A percentile compares a stretch with the other conserved stretches of the same genome.
Conservation (phyloP, 768 basidiomycete genomes). For the Floccularia luteovirens region DNA sequence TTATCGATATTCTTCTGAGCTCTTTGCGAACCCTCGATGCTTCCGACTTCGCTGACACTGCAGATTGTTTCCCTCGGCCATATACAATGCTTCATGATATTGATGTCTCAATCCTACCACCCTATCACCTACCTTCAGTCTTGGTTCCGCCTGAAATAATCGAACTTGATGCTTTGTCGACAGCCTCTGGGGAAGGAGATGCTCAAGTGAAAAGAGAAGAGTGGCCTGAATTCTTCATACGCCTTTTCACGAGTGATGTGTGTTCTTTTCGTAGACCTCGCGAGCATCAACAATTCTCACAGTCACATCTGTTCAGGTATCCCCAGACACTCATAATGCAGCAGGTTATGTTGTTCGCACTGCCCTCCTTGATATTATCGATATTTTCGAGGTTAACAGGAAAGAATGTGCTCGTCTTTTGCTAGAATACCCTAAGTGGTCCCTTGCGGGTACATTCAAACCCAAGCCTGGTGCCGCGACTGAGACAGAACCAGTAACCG, state of each 20-base stretch:
- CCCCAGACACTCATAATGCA: conserved; percentile 67
- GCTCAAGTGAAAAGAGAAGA: conserved; percentile 74
- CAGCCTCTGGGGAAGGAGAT: conserved; percentile 65
- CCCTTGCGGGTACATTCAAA: conserved; percentile 77
- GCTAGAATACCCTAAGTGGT: conserved; percentile 83
- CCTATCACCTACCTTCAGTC: conserved; percentile 69
- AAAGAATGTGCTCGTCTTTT: conserved; percentile 89
- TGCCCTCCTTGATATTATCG: conserved; percentile 66
- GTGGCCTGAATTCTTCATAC: conserved; percentile 68
- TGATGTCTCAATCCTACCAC: conserved; percentile 27
- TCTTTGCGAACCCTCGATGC: conserved; percentile 57
- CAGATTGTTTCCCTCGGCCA: conserved; percentile 56
- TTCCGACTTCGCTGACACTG: conserved; percentile 49
- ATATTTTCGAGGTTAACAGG: conserved; percentile 92
- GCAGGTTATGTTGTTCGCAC: conserved; percentile 77
- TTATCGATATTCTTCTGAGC: conserved; percentile 65
- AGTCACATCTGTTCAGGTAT: conserved; percentile 41
- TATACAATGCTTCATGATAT: conserved; percentile 43
- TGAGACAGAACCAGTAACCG: conserved; percentile 40
- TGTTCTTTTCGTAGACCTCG: too few relatives aligned
- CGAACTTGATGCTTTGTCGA: conserved; percentile 65
- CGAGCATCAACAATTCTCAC: conserved; percentile 1
- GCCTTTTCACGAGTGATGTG: conserved; percentile 58
- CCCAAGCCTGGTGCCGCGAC: conserved; percentile 57
- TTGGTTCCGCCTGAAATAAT: conserved; percentile 86